Evolutionary conservation across 768 basidiomycete species (phyloP).

Genomic region (Boletus rex-veris): DNA sequence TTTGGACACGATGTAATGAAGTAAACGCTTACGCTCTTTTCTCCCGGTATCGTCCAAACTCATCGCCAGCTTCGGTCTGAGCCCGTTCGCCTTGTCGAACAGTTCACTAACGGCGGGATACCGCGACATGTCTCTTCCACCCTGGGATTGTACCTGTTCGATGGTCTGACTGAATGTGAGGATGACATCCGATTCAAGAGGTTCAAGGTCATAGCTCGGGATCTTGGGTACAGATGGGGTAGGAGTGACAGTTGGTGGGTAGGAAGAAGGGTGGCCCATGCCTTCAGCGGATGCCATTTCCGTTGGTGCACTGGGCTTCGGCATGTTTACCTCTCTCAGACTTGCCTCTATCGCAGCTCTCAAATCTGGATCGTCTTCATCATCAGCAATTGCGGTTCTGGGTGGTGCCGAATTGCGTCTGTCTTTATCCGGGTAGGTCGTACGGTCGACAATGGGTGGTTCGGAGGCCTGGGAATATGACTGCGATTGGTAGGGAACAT

Average conservation of each 20-base stretch:
- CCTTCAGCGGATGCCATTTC: conserved; percentile 55
- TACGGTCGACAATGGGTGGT: conserved; percentile 62
- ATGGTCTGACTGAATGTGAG: conserved; percentile 89
- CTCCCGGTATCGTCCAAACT: conserved; percentile 80
- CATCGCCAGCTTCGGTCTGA: conserved; percentile 79
- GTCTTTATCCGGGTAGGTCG: conserved; percentile 36
- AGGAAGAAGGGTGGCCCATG: conserved; percentile 43
- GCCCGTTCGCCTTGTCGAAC: conserved; percentile 74
- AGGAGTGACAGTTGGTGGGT: conserved; percentile 39
- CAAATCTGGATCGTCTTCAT: conserved; percentile 91
- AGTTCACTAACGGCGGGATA: conserved; percentile 84
- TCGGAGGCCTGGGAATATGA: conserved; percentile 53
- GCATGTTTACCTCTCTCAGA: conserved; percentile 77
- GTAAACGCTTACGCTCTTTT: conserved; percentile 69
- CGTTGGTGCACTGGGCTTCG: conserved; percentile 74
- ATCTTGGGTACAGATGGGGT: conserved; percentile 46
- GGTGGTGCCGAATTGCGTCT: conserved; percentile 19
- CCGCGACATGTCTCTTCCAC: conserved; percentile 71
- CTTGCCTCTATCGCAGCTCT: conserved; percentile 94
- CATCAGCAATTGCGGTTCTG: conserved; percentile 36
- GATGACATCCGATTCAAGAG: conserved; percentile 80
- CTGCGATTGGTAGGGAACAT: conserved; percentile 57
- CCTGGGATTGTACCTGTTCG: conserved; percentile 76
- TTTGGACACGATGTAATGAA: neutral
- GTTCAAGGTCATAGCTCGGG: conserved; percentile 77